phyloP scores from a whole-genome alignment of 768 basidiomycete genomes.

The Suillus variegatus region DNA sequence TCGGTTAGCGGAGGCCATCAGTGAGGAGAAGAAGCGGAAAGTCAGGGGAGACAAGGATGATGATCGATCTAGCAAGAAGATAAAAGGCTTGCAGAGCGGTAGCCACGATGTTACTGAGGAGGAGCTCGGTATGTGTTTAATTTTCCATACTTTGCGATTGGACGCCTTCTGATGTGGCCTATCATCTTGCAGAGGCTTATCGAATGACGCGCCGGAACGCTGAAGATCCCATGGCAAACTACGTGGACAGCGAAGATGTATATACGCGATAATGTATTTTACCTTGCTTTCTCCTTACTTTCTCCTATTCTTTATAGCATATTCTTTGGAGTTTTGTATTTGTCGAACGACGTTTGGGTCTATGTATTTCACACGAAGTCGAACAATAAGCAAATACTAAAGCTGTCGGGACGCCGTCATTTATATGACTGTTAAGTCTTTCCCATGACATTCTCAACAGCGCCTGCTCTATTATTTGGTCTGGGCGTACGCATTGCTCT shows the following conservation, averaged over 20 bases:
- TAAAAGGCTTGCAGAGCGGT: constrained; percentile 47
- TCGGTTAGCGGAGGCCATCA: constrained; percentile 66
- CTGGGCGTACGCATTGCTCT: constrained; percentile 72
- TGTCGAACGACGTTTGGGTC: constrained; percentile 3
- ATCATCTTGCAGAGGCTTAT: constrained; percentile 74
- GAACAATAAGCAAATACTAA: constrained; percentile 25
- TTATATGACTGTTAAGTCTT: constrained; percentile 15
- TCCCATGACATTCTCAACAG: constrained; percentile 49
- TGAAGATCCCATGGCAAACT: constrained; percentile 94
- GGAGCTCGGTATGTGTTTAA: constrained; percentile 61
- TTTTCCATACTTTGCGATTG: constrained; percentile 2
- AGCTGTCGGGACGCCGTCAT: constrained; percentile 9
- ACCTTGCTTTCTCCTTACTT: background rate
- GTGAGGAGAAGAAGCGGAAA: constrained; percentile 83
- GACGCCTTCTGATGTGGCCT: constrained; percentile 11
- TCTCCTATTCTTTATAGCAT: constrained; percentile 7
- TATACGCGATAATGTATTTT: constrained; percentile 13
- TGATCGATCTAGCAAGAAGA: constrained; percentile 62
- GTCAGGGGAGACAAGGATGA: constrained; percentile 51
- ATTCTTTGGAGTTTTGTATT: constrained; percentile 7
- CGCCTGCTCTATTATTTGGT: constrained; percentile 71
- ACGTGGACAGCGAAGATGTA: constrained; percentile 60
- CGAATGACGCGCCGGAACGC: constrained; percentile 67
- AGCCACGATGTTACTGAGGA: constrained; percentile 89
- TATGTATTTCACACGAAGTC: constrained; percentile 16